phyloP scores from a whole-genome alignment of 495 filamentous ascomycete genomes.

The Tetracladium marchalianum region DNA sequence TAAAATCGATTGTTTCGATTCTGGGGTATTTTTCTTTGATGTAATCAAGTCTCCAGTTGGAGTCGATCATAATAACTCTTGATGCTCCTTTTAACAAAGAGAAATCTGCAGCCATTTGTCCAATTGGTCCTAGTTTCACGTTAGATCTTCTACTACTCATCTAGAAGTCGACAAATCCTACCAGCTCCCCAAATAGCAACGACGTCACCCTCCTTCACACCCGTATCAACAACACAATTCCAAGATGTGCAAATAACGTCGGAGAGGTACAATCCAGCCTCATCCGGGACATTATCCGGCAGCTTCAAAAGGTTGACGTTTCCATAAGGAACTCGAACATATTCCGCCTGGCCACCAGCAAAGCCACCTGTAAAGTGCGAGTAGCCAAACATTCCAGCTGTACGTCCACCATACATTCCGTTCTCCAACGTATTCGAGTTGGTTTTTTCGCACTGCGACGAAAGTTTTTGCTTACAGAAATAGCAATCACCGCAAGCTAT shows the following conservation, averaged over 20 bases:
- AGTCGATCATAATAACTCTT: slow-evolving; percentile 75
- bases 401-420: slow-evolving; percentile 62
- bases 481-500: slow-evolving; percentile 68
- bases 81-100: slow-evolving; percentile 60
- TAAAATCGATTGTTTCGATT: slow-evolving; percentile 50
- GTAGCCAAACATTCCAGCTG: slow-evolving; percentile 68
- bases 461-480: slow-evolving; percentile 67
- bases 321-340: slow-evolving; percentile 72
- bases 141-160: not conserved
- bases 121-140: slow-evolving; percentile 40
- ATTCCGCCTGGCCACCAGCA: slow-evolving; percentile 84
- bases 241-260: slow-evolving; percentile 74
- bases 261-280: slow-evolving; percentile 76
- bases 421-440: slow-evolving; percentile 60
- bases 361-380: slow-evolving; percentile 79
- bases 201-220: slow-evolving; percentile 65
- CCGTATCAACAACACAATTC: slow-evolving; percentile 76
- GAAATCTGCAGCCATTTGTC: slow-evolving; percentile 71
- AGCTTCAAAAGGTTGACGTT: slow-evolving; percentile 75
- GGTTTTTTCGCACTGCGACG: slow-evolving; percentile 70
- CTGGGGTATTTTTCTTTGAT: slow-evolving; percentile 53
- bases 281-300: slow-evolving; percentile 74
- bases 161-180: not conserved
- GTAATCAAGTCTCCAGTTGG: slow-evolving; percentile 63
- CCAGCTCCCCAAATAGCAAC: slow-evolving; percentile 79